phyloP scores from a whole-genome alignment of 176 grass and related monocot genomes.

The Dendrocalamus sinicus region DNA sequence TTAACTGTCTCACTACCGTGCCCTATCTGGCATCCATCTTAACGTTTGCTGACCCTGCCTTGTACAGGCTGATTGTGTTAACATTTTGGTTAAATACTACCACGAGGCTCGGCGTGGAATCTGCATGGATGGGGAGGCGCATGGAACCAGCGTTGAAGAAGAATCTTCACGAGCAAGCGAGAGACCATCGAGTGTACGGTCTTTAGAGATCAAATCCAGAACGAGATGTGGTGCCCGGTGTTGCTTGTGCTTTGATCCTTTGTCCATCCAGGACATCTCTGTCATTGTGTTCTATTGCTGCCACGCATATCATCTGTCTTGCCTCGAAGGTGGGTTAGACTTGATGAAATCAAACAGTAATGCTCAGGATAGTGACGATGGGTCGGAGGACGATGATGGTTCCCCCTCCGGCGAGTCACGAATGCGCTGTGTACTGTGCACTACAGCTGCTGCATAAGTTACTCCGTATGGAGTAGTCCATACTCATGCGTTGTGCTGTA shows the following conservation, averaged over 20 bases:
- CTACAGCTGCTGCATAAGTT: conserved; percentile 75
- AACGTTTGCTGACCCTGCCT: conserved; percentile 30
- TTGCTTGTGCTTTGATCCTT: conserved; percentile 92
- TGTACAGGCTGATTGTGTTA: conserved; percentile 82
- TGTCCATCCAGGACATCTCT: conserved; percentile 73
- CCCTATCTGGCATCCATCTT: conserved; percentile 29
- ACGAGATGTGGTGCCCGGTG: conserved; percentile 82
- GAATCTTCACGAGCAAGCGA: conserved; percentile 56
- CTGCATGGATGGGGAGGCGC: conserved; percentile 69
- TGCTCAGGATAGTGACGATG: conserved; percentile 45
- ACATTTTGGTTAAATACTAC: conserved; percentile 94
- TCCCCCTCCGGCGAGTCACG: conserved; percentile 44
- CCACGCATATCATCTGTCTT: conserved; percentile 83
- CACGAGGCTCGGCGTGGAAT: conserved; percentile 83
- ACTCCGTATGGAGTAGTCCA: conserved; percentile 10
- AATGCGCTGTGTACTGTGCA: conserved; percentile 95
- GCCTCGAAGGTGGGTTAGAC: conserved; percentile 75
- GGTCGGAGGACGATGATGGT: conserved; percentile 51
- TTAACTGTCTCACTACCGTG: conserved; percentile 20
- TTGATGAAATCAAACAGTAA: conserved; percentile 60
- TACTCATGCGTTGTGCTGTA: conserved; percentile 51
- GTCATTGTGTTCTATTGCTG: conserved; percentile 94
- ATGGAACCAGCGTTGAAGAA: conserved; percentile 50
- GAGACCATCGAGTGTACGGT: conserved; percentile 42
- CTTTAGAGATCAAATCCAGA: conserved; percentile 77